Base-by-base conservation (phyloP, 768 basidiomycete genomes). In the Lentinula sp. region DNA sequence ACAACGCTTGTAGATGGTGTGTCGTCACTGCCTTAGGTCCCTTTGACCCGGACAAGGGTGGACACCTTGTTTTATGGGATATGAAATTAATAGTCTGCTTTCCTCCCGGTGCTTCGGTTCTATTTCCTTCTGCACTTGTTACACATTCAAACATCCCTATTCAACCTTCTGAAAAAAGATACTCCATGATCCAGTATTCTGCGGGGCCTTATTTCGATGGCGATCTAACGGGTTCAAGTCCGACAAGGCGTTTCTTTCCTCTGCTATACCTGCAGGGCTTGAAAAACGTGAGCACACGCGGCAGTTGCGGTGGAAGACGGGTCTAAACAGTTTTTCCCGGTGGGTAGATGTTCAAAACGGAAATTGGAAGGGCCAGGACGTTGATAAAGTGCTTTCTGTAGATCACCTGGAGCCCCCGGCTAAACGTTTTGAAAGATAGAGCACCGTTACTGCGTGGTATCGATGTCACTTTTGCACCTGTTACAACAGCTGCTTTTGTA, bases 121-220 rank as follows among this genome's bases (percentile, higher is more conserved):
- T 70, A 32, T 60, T 69, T 31, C 69, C 66, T 4, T 68, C 67
- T 13, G 66, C 67, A 34, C 18, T 61, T 28, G 23, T 68, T 21
- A 35, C 43, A 1, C 67, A 68, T 54, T 57, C 63, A 2, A 64
- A 58, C n/a, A 51, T 55, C 28, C 34, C 50, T 9, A 51, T 51
- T 18, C n/a, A 11, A 31, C 18, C 50, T 21, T 18, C 18, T 28
- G 28, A 51, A 13, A 13, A 5, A 2, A 11, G 28, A 6, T 31
- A 51, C 21, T 64, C 65, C 0, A 32, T 70, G 39, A 69, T 65
- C 3, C 68, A 69, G 43, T 70, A 68, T 54, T 54, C 63, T 21
- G 65, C 68, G 68, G 68, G 5, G 66, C 66, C 9, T 40, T 70
- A 3, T 65, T 68, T 59, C 62, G 69, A 7, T 70, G 67, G 65